Evolutionary conservation across 257 asterid species (phyloP), one percentile per base, ranked within the genome.

Genomic region (Penstemon davidsonii): DNA sequence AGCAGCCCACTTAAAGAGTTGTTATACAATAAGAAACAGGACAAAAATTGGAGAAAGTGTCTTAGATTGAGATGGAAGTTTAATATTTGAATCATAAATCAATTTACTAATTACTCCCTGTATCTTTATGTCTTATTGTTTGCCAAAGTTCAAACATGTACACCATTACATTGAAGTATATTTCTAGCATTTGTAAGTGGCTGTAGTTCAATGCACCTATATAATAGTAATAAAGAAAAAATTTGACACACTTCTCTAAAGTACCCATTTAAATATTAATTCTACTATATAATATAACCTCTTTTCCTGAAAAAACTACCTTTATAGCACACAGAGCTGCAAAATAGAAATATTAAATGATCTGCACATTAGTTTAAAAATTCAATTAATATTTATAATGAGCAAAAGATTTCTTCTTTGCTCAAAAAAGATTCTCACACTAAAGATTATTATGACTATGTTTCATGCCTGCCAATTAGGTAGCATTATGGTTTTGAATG

Each of bases 241-340:
- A 38, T 42, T 18, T 7, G 10, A 66, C 68, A 58, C 66, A 45
- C 47, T 52, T 60, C 72, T 37, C 69, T 12, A 64, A 64, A 49
- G 18, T 38, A 52, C 61, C 8, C 37, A 12, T 51, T 65, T 5
- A 33, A 59, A 11, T 69, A 25, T 25, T 25, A 25, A 69, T 59
- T 68, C 18, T 60, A 49, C 36, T 25, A 25, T 40, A 66, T 4
- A 10, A 43, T 53, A 55, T 45, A 37, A 40, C 68, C 56, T 36
- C 72, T 73, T 77, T 72, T 73, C 64, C 59, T 33, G 47, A 54
- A 43, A 50, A 72, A 33, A 62, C 66, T 57, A 53, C 62, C 77
- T 80, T 68, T 82, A 47, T 50, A 60, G 76, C 33, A 25, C 87
- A 79, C 88, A 75, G 73, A 84, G 79, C 87, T 81, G 85, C 81